These are phyloP conservation scores for Alternaria ethzedia DNA, from an alignment of 2,329 filamentous ascomycete genomes.

Conservation along the genomic window DNA sequence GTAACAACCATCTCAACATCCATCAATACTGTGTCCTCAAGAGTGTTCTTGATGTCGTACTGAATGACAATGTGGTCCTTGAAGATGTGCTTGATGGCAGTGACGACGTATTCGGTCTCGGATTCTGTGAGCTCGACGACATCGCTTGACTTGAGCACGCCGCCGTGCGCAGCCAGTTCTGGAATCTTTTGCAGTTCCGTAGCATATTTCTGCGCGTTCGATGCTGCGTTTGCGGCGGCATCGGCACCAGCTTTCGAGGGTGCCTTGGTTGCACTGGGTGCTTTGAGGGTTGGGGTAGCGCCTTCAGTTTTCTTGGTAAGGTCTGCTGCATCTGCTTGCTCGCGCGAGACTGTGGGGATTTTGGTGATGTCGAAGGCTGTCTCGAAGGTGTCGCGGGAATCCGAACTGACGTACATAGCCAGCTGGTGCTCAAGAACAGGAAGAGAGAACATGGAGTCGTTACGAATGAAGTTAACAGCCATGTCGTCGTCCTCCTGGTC, in stretches of 20 bases:
- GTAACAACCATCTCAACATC: slow-evolving; percentile 72
- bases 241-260: slow-evolving; percentile 72
- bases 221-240: slow-evolving; percentile 75
- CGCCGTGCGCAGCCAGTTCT: slow-evolving; percentile 88
- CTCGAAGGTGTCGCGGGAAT: slow-evolving; percentile 84
- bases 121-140: slow-evolving; percentile 91
- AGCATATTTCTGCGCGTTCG: slow-evolving; percentile 85
- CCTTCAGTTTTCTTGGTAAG: slow-evolving; percentile 96
- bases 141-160: slow-evolving; percentile 87
- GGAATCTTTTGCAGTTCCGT: slow-evolving; percentile 87
- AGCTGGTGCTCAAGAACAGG: slow-evolving; percentile 96
- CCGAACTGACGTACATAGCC: slow-evolving; percentile 95
- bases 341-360: slow-evolving; percentile 91
- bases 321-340: slow-evolving; percentile 95
- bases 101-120: slow-evolving; percentile 96
- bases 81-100: slow-evolving; percentile 95
- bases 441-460: slow-evolving; percentile 94
- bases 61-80: slow-evolving; percentile 95
- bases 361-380: slow-evolving; percentile 87
- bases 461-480: slow-evolving; percentile 88
- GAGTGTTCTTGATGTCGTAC: slow-evolving; percentile 97
- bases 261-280: slow-evolving; percentile 82
- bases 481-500: slow-evolving; percentile 83
- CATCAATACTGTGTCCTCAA: slow-evolving; percentile 71
- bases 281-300: slow-evolving; percentile 90